Conservation (phyloP, 148 eudicot species). For the Beta vulgaris region DNA sequence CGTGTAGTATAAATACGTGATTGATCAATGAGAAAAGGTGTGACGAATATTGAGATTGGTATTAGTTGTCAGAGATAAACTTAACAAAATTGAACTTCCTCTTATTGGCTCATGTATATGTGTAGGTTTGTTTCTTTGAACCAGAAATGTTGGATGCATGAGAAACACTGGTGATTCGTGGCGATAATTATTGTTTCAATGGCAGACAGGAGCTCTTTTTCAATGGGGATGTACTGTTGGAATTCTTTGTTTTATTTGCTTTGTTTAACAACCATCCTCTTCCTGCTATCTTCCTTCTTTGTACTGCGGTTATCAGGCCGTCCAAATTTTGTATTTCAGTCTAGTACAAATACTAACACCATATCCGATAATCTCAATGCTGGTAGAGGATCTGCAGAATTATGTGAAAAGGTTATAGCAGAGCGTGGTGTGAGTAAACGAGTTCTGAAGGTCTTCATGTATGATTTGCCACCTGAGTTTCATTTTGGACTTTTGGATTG, state of each 20-base stretch:
- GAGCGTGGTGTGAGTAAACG: constrained; percentile 6
- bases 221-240: constrained; percentile 38
- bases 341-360: constrained; percentile 33
- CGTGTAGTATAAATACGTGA: no score
- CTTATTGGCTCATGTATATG: neutral
- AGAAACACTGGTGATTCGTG: neutral
- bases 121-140: neutral
- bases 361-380: constrained; percentile 13
- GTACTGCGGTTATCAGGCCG: constrained; percentile 54
- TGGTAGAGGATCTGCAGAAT: constrained; percentile 7
- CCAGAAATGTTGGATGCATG: constrained; percentile 1
- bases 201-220: constrained; percentile 53
- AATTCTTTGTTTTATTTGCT: constrained; percentile 56
- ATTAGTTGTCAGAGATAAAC: no score
- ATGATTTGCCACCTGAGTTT: constrained; percentile 83
- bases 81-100: no score
- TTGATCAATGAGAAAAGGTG: no score
- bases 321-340: constrained; percentile 34
- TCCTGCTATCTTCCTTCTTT: constrained; percentile 65
- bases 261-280: constrained; percentile 48
- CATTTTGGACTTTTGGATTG: constrained; percentile 79
- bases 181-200: constrained; percentile 19
- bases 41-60: no score
- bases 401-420: constrained; percentile 1
- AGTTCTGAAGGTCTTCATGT: constrained; percentile 81